phyloP scores from a whole-genome alignment of 495 filamentous ascomycete genomes.

The Tetracladium setigerum region DNA sequence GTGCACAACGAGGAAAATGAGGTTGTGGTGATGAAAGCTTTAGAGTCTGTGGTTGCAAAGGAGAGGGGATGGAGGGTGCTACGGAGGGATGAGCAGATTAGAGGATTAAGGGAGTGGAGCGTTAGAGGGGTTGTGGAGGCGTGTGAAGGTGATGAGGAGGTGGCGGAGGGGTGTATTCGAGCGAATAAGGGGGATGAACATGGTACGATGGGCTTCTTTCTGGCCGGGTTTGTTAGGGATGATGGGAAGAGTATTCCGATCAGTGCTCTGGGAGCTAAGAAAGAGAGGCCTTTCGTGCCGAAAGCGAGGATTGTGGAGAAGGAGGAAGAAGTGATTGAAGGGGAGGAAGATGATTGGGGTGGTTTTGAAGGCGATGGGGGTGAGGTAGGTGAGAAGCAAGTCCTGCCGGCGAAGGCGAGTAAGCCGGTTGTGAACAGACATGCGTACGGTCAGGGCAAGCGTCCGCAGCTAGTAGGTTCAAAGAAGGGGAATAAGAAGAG shows the following conservation, averaged over 20 bases:
- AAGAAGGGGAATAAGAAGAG: background rate
- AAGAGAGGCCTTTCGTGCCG: conserved; percentile 9
- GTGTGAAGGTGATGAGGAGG: conserved; percentile 32
- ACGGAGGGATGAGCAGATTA: conserved; percentile 58
- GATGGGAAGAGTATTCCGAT: background rate
- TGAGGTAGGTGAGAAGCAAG: background rate
- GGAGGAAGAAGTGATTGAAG: conserved; percentile 1
- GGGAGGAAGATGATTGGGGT: conserved; percentile 32
- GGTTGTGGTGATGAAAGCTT: conserved; percentile 61
- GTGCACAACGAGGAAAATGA: conserved; percentile 84
- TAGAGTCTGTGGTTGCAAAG: conserved; percentile 56
- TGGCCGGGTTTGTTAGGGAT: conserved; percentile 39
- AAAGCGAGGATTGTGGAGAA: background rate
- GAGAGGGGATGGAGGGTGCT: conserved; percentile 70
- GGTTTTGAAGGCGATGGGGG: conserved; percentile 33
- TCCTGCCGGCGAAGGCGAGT: background rate
- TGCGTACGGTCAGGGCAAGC: background rate
- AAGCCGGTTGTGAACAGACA: background rate
- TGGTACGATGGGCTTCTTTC: conserved; percentile 54
- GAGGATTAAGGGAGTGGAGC: conserved; percentile 63
- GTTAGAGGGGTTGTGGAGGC: conserved; percentile 51
- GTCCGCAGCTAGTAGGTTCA: background rate
- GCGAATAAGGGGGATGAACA: conserved; percentile 73
- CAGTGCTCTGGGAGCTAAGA: conserved; percentile 4
- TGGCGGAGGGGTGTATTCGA: conserved; percentile 71